These are phyloP conservation scores for Ceratorhiza oryzae-sativae DNA, from an alignment of 1,284 basidiomycete genomes.

Conservation along the genomic window DNA sequence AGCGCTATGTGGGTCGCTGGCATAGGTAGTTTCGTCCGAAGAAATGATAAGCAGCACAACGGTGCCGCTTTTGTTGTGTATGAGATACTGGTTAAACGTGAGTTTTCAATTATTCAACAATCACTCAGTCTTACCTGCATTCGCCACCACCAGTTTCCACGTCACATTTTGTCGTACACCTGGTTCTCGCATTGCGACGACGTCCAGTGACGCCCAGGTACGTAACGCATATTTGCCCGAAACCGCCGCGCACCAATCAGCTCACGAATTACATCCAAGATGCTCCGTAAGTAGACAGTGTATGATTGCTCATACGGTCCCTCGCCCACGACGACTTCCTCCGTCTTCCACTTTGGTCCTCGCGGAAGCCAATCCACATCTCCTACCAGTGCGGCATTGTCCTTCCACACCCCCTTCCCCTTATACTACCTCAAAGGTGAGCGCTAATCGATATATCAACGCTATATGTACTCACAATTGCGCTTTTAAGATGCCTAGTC, in stretches of 20 bases:
- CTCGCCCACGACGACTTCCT: neutral
- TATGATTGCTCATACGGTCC: neutral
- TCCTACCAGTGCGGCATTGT: constrained; percentile 8
- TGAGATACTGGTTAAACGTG: neutral
- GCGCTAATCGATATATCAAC: neutral
- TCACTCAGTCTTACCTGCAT: neutral
- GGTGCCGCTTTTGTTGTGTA: neutral
- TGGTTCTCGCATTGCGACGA: neutral
- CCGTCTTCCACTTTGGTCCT: constrained; percentile 15
- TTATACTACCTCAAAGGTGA: neutral
- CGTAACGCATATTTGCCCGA: neutral
- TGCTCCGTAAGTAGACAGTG: neutral
- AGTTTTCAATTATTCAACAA: neutral
- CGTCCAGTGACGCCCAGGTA: constrained; percentile 12
- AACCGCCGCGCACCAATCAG: constrained; percentile 15
- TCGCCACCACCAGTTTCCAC: constrained; percentile 3
- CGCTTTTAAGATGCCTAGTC: constrained; percentile 9
- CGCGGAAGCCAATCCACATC: neutral
- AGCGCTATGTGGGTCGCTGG: neutral
- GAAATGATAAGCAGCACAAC: neutral
- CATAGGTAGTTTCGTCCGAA: neutral
- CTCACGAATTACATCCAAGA: neutral
- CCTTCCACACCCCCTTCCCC: constrained; percentile 1
- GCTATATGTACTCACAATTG: neutral
- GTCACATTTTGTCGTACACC: constrained; percentile 4